These are phyloP conservation scores for Hypoxylon crocopeplum DNA, from an alignment of 495 filamentous ascomycete genomes.

Conservation along the genomic window DNA sequence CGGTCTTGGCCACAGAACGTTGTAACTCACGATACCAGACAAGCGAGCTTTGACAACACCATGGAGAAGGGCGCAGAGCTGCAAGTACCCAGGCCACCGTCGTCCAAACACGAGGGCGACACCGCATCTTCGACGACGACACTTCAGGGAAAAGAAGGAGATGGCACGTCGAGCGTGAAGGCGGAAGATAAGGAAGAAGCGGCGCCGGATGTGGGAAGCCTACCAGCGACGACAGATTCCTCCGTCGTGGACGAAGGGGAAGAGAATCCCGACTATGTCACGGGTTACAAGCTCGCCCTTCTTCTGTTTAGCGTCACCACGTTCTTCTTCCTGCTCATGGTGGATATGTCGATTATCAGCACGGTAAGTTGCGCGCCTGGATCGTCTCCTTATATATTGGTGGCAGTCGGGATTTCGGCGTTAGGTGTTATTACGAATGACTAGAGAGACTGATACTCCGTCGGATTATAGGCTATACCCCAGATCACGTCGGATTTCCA, in stretches of 20 bases:
- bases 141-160: constrained; percentile 18
- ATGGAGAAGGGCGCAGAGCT: constrained; percentile 10
- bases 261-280: constrained; percentile 27
- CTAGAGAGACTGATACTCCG: constrained; percentile 2
- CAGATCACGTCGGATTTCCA: constrained; percentile 55
- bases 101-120: constrained; percentile 1
- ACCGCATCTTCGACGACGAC: constrained; percentile 1
- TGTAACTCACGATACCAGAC: not conserved
- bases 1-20: too few species aligned
- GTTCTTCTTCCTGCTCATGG: constrained; percentile 55
- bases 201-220: not conserved
- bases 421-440: too few species aligned
- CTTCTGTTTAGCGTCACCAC: constrained; percentile 43
- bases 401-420: too few species aligned
- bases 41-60: not conserved
- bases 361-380: constrained; percentile 50
- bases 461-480: constrained; percentile 38
- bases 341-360: constrained; percentile 58
- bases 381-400: too few species aligned
- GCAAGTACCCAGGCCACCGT: constrained; percentile 1
- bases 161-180: not conserved
- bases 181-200: not conserved
- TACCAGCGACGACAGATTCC: not conserved
- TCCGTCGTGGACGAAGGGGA: constrained; percentile 10
- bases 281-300: constrained; percentile 34